phyloP scores from a whole-genome alignment of 768 basidiomycete species.

The Rhizopogon vulgaris region DNA sequence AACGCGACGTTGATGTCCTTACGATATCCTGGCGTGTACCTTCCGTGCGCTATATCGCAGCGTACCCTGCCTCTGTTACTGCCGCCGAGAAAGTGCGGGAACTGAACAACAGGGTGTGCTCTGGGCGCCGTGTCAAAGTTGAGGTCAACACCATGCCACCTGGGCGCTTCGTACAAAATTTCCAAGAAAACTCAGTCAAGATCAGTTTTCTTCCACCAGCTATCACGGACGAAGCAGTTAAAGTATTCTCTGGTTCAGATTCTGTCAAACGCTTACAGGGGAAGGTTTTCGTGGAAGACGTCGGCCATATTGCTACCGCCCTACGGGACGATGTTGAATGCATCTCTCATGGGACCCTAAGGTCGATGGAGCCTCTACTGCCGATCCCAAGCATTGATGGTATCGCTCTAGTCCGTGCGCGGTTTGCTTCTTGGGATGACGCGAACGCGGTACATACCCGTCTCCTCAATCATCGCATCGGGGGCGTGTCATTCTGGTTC shows the following conservation, averaged over 20 bases:
- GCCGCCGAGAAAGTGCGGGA: constrained; percentile 25
- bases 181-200: constrained; percentile 32
- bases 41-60: constrained; percentile 38
- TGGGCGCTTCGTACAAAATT: constrained; percentile 19
- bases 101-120: constrained; percentile 30
- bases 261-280: constrained; percentile 19
- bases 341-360: constrained; percentile 11
- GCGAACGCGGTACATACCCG: constrained; percentile 34
- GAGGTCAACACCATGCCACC: constrained; percentile 36
- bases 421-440: constrained; percentile 44
- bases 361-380: constrained; percentile 21
- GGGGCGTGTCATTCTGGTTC: constrained; percentile 27
- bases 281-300: constrained; percentile 10
- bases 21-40: constrained; percentile 49
- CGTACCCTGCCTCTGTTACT: constrained; percentile 21
- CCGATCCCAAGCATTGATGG: constrained; percentile 22
- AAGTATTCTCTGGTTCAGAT: constrained; percentile 24
- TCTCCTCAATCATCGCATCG: constrained; percentile 29
- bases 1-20: constrained; percentile 32
- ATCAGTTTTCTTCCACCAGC: constrained; percentile 35
- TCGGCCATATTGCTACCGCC: constrained; percentile 13
- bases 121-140: constrained; percentile 42
- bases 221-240: constrained; percentile 19
- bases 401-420: constrained; percentile 31
- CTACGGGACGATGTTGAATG: constrained; percentile 21